Evolutionary conservation across 2,329 filamentous ascomycete species (phyloP), one percentile per base, ranked within the genome.

Genomic region (Plenodomus lindquistii): DNA sequence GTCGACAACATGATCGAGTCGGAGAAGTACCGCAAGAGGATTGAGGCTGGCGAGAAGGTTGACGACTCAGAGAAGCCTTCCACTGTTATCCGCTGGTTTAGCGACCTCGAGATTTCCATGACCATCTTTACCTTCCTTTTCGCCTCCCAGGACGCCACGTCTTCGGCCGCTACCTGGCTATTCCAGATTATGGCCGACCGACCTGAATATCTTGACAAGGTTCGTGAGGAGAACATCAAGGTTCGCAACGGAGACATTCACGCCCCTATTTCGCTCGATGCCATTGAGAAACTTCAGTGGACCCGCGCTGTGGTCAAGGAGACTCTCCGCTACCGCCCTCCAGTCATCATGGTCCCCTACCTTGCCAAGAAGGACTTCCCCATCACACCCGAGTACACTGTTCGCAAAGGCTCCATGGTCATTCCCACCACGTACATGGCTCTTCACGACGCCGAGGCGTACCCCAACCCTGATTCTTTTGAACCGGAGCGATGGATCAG

Each of bases 281-380:
- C 94, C 74, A 84, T 97, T 39, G 94, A 97, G 69, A 86, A 87
- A 43, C 84, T 97, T 81, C 83, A 84, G 13, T 97, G 95, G 74
- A 97, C 94, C 37, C 88, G 91, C 50, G 93, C 91, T 35, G 90
- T 96, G 37, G 89, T 97, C 59, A 91, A 77, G 65, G 75, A 78
- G 65, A 70, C 65, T 10, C 66, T 78, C 35, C 89, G 94, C 69
- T 97, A 95, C 80, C 89, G 93, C 47, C 94, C 94, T 57, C 94
- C 94, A 47, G 94, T 99, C 66, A 83, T 97, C 74, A 96, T 99
- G 91, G 90, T 97, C 42, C 94, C 94, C 27, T 97, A 97, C 75
- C 73, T 92, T 54, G 90, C 86, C 58, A 97, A 97, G 86, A 96
- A 96, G 80, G 78, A 89, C 46, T 99, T 97, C 82, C 92, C 92